Percentiles rank a stretch among this genome's conserved stretches.
Evolutionary conservation across 2,329 filamentous ascomycete species (phyloP).

Genomic region (Neofusicoccum sp.): DNA sequence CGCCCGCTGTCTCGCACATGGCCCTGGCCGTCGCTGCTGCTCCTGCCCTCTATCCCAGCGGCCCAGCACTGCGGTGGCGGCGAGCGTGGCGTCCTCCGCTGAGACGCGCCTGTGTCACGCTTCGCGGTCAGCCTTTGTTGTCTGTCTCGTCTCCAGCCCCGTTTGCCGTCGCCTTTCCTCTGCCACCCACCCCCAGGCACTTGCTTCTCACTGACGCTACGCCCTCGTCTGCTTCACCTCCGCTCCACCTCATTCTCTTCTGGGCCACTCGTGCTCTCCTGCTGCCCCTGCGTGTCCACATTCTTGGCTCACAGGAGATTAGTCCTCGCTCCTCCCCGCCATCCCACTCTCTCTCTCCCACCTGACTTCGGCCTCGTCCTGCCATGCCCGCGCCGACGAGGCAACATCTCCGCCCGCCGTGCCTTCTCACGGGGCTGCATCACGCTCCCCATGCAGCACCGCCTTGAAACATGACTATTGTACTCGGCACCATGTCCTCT

Average conservation of each 20-base stretch:
- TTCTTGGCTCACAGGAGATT: background rate
- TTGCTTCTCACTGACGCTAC: conserved; percentile 5
- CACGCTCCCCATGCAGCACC: conserved; percentile 1
- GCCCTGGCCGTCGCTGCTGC: background rate
- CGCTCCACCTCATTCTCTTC: background rate
- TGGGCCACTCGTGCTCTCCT: background rate
- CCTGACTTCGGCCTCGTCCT: background rate
- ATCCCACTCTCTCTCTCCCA: background rate
- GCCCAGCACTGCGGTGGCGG: background rate
- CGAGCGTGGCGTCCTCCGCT: background rate
- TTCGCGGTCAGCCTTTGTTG: background rate
- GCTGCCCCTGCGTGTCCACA: background rate
- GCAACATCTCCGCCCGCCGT: background rate
- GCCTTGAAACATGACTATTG: conserved; percentile 8
- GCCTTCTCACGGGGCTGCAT: conserved; percentile 5
- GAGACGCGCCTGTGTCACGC: background rate
- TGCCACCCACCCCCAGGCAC: background rate
- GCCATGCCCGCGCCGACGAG: background rate
- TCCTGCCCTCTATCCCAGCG: background rate
- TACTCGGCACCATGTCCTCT: background rate
- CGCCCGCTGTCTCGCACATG: conserved; percentile 4
- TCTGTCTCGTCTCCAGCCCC: background rate
- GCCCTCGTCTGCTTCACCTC: background rate
- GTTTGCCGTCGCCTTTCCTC: background rate
- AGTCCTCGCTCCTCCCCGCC: background rate